Conservation (phyloP, 805 yeast genomes). For the Candida palmyrensis region DNA sequence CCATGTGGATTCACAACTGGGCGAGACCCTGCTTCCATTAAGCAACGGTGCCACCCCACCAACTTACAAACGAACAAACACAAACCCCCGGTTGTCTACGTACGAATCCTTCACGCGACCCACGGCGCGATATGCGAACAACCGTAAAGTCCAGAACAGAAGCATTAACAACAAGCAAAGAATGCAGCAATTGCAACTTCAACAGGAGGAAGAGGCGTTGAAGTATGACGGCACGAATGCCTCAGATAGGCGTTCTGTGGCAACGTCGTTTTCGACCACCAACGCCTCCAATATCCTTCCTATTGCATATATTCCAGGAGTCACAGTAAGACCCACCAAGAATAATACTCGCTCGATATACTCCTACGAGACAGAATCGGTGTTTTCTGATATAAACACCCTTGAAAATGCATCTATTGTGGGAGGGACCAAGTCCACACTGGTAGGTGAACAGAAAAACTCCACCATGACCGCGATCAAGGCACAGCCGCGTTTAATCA, state of each 20-base stretch:
- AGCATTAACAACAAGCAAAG: constrained; percentile 11
- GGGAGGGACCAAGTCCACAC: too few relatives aligned
- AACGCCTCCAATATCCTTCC: constrained; percentile 87
- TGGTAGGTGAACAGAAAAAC: constrained; percentile 30
- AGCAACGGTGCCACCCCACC: constrained; percentile 1
- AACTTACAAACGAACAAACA: too few relatives aligned
- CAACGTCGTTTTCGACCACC: constrained; percentile 62
- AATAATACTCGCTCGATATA: constrained; percentile 41
- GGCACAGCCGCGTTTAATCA: constrained; percentile 70
- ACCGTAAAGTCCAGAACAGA: constrained; percentile 7
- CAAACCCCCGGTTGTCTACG: constrained; percentile 33
- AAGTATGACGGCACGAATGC: constrained; percentile 15
- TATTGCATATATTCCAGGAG: constrained; percentile 93
- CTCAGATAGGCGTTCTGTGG: constrained; percentile 33
- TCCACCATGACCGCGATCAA: constrained; percentile 68
- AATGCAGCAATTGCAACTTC: constrained; percentile 12
- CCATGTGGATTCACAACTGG: constrained; percentile 11
- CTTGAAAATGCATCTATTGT: constrained; percentile 44
- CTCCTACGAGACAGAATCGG: constrained; percentile 38
- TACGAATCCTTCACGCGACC: constrained; percentile 43
- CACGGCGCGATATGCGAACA: constrained; percentile 15
- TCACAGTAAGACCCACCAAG: constrained; percentile 54
- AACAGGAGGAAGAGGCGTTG: constrained; percentile 3
- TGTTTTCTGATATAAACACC: constrained; percentile 39
- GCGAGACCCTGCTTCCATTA: constrained; percentile 7